Base-by-base conservation (phyloP, 2,329 filamentous ascomycete genomes). In the Bipolaris zeicola region DNA sequence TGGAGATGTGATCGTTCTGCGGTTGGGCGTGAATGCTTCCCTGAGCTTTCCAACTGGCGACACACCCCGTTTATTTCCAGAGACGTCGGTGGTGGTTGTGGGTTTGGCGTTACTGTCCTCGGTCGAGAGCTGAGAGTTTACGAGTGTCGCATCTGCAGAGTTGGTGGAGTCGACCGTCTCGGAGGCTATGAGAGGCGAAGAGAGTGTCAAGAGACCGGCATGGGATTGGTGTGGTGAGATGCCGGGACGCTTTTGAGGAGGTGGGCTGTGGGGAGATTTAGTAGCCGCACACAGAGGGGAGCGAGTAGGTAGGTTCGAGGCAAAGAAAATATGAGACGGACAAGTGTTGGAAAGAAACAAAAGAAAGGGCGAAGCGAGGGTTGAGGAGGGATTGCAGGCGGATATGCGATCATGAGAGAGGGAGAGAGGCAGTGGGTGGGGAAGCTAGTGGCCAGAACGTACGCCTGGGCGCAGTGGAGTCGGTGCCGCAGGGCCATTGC, bases 11-110 rank as follows among this genome's bases (percentile, higher is more conserved):
- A 10, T 70, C 13, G 68, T 60, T 44, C 69, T 66, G 47, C 66
- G 64, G 7, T 64, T 66, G 14, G 73, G 75, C 56, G 79, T 84
- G 68, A 95, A 91, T 11, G 88, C 89, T 69, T 88, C 87, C 73
- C 85, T 89, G 59, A 94, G 80, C 69, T 87, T 90, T 68, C 87
- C 85, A 49, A 84, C 86, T 10, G 90, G 89, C 8, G 91, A 93
- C 18, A 85, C 81, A 22, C 86, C 86, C 57, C 89, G 84, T 64
- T 83, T 83, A 60, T 79, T 66, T 14, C 68, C 57, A 50, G 67
- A 50, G 39, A 69, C 56, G 65, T 72, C 71, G 57, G 72, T 62
- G 49, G 74, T 75, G 45, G 66, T 69, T 39, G 76, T 61, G 70
- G 73, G 61, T 26, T 50, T 70, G 37, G 66, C 61, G 61, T 70